Evolutionary conservation across 2,329 filamentous ascomycete genomes (phyloP).

Genomic region (Fusarium transvaalense): DNA sequence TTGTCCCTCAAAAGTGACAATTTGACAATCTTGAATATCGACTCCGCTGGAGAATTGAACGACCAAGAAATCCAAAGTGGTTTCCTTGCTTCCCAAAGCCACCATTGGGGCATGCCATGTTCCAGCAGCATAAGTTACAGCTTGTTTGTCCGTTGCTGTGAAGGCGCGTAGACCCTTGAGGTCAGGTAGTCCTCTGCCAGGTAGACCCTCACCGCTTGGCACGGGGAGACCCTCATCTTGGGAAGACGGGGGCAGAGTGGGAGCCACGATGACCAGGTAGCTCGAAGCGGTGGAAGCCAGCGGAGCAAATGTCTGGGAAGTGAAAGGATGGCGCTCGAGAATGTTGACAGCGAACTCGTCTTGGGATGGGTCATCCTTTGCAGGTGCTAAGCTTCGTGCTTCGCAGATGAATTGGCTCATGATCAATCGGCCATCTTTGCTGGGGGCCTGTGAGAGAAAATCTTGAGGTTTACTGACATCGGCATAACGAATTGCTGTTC

Average conservation of each 20-base stretch:
- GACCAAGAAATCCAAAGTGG: conserved; percentile 86
- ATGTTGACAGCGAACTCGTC: conserved; percentile 72
- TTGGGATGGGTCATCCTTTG: conserved; percentile 18
- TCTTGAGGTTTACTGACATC: conserved; percentile 80
- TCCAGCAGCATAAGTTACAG: conserved; percentile 90
- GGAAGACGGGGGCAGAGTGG: conserved; percentile 68
- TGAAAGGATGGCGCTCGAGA: conserved; percentile 93
- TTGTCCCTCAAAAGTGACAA: conserved; percentile 64
- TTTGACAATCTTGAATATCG: conserved; percentile 86
- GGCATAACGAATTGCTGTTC: conserved; percentile 87
- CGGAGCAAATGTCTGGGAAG: conserved; percentile 92
- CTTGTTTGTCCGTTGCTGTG: conserved; percentile 80
- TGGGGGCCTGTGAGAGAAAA: conserved; percentile 76
- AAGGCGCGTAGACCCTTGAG: conserved; percentile 79
- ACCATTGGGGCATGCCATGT: conserved; percentile 99
- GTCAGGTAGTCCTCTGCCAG: conserved; percentile 78
- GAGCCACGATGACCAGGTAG: conserved; percentile 92
- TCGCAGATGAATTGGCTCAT: conserved; percentile 92
- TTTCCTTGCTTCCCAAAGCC: conserved; percentile 72
- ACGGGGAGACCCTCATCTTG: conserved; percentile 47
- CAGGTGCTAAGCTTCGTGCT: conserved; percentile 48
- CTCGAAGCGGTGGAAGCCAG: conserved; percentile 65
- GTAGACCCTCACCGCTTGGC: conserved; percentile 57
- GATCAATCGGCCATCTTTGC: conserved; percentile 65
- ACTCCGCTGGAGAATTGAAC: conserved; percentile 90